Evolutionary conservation across 2,329 filamentous ascomycete species (phyloP).

Genomic region (Fusarium proliferatum): DNA sequence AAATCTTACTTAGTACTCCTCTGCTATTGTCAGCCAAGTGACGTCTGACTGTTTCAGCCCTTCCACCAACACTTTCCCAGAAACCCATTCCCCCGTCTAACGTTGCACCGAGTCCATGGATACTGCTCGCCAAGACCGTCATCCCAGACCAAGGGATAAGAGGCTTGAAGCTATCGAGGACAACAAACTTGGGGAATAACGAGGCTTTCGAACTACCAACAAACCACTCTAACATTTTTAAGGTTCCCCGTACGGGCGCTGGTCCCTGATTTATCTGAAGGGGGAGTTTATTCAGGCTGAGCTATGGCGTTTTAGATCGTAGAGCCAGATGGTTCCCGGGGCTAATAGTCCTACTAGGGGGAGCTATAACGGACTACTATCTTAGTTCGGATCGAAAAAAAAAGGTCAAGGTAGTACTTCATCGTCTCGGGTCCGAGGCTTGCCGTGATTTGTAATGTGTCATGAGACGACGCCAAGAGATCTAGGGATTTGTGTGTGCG

Average conservation of each 20-base stretch:
- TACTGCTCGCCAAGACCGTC: neutral
- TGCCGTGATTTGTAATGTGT: slow-evolving; percentile 11
- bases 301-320: slow-evolving; percentile 10
- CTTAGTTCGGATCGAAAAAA: neutral
- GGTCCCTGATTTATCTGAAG: slow-evolving; percentile 1
- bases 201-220: neutral
- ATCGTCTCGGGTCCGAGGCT: neutral
- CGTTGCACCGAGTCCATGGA: slow-evolving; percentile 11
- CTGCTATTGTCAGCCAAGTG: neutral
- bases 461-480: slow-evolving; percentile 18
- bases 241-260: neutral
- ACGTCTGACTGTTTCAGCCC: neutral
- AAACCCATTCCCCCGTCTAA: neutral
- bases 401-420: neutral
- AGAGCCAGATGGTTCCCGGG: slow-evolving; percentile 1
- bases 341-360: neutral
- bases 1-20: neutral
- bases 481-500: neutral
- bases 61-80: neutral
- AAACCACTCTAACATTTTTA: neutral
- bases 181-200: neutral
- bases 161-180: neutral
- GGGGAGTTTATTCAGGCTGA: neutral
- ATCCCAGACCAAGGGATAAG: neutral
- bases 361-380: neutral